Evolutionary conservation across 2,329 filamentous ascomycete species (phyloP).

Genomic region (Botrytis hyacinthi): DNA sequence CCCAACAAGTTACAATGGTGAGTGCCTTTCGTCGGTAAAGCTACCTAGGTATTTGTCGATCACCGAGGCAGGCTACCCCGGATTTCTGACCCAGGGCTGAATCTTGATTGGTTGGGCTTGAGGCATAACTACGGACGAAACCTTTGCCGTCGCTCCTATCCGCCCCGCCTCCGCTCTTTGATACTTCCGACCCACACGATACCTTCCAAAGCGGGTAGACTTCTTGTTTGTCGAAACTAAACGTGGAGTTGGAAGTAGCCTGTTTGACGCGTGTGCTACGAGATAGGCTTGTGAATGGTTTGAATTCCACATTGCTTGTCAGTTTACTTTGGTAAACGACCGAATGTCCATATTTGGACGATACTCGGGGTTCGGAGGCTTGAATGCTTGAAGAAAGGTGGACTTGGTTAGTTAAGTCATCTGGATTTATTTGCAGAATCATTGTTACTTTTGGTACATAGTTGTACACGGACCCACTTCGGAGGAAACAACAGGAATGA

Average conservation of each 20-base stretch:
- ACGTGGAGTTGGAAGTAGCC: background rate
- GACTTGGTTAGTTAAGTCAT: background rate
- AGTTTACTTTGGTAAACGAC: background rate
- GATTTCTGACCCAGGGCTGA: background rate
- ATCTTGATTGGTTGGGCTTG: background rate
- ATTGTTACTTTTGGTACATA: background rate
- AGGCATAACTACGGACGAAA: background rate
- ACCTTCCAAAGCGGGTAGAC: background rate
- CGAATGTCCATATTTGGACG: too few relatives aligned
- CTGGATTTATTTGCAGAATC: background rate
- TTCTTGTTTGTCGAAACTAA: background rate
- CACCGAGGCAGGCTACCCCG: constrained; percentile 9
- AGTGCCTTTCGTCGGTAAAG: background rate
- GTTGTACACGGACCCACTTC: background rate
- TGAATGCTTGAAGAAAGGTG: background rate
- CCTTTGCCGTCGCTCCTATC: background rate
- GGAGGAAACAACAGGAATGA: background rate
- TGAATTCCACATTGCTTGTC: background rate
- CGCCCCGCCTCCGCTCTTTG: background rate
- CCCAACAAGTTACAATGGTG: background rate
- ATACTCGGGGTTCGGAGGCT: background rate
- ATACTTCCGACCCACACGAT: background rate
- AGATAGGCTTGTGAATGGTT: background rate
- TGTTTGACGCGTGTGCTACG: background rate
- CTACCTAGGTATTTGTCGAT: background rate